Evolutionary conservation across 1,284 basidiomycete species (phyloP).

Genomic region (Malassezia slooffiae): DNA sequence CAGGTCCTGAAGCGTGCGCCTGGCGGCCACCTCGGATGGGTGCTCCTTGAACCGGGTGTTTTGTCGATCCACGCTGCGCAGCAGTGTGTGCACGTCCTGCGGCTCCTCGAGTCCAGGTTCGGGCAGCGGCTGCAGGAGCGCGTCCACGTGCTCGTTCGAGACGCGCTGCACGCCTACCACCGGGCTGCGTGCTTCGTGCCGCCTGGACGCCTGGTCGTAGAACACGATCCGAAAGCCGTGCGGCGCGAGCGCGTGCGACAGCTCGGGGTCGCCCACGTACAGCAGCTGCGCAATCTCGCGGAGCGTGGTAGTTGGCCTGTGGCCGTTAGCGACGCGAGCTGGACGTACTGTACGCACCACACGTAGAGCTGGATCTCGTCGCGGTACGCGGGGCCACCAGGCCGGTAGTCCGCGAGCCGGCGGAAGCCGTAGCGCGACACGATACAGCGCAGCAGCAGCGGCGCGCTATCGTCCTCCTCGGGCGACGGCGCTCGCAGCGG

Average conservation of each 20-base stretch:
- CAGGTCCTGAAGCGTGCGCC: slow-evolving; percentile 19
- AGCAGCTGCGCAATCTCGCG: slow-evolving; percentile 30
- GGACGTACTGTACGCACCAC: slow-evolving; percentile 25
- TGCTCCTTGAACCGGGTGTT: slow-evolving; percentile 8
- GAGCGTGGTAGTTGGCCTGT: slow-evolving; percentile 32
- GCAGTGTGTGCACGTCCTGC: slow-evolving; percentile 10
- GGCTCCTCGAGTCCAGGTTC: slow-evolving; percentile 10
- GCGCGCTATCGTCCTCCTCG: background rate
- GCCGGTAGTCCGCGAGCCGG: slow-evolving; percentile 21
- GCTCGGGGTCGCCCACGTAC: slow-evolving; percentile 20
- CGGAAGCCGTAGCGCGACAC: slow-evolving; percentile 8
- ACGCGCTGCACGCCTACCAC: slow-evolving; percentile 28
- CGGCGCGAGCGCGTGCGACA: slow-evolving; percentile 20
- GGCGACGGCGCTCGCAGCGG: background rate
- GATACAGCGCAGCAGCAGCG: slow-evolving; percentile 4
- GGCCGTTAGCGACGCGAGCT: background rate
- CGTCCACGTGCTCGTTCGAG: slow-evolving; percentile 11
- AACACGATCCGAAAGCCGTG: slow-evolving; percentile 28
- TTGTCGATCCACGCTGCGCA: slow-evolving; percentile 11
- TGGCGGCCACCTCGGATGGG: slow-evolving; percentile 19
- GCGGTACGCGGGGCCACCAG: background rate
- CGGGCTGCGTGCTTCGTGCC: slow-evolving; percentile 14
- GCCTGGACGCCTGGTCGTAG: slow-evolving; percentile 7
- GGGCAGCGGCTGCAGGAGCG: slow-evolving; percentile 15
- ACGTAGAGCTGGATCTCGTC: slow-evolving; percentile 28